A percentile compares a stretch with the other conserved stretches of the same genome.
phyloP scores from a whole-genome alignment of 768 basidiomycete species.

The Stropharia rugosoannulata region DNA sequence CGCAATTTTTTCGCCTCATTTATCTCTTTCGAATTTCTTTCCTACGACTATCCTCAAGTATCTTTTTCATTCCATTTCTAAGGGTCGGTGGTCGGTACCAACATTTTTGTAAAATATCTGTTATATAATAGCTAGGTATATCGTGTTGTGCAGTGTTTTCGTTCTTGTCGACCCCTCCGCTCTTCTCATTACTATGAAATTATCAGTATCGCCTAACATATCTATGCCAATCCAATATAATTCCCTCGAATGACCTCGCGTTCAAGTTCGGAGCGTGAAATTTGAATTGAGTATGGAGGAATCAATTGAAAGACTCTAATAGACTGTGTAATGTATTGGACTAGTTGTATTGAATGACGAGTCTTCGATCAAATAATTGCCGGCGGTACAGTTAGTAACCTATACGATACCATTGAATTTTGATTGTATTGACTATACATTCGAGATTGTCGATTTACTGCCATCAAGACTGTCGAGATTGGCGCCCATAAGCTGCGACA shows the following conservation, averaged over 20 bases:
- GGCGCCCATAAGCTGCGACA: background rate
- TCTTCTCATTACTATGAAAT: constrained; percentile 4
- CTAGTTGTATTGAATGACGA: constrained; percentile 16
- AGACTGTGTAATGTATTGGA: constrained; percentile 3
- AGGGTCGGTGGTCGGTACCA: constrained; percentile 4
- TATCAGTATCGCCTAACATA: background rate
- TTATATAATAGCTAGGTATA: constrained; percentile 7
- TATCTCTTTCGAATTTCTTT: too few species aligned
- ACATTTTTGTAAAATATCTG: constrained; percentile 2
- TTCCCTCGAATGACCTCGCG: background rate
- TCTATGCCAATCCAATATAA: constrained; percentile 13
- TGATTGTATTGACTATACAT: constrained; percentile 5
- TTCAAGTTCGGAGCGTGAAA: constrained; percentile 2
- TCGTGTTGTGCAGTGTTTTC: constrained; percentile 2
- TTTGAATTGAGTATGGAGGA: constrained; percentile 18
- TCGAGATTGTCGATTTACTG: constrained; percentile 5
- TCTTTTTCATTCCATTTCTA: constrained; percentile 1
- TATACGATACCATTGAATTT: constrained; percentile 8
- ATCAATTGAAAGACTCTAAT: constrained; percentile 15
- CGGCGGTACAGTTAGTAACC: constrained; percentile 17
- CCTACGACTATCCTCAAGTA: background rate
- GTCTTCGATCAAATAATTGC: constrained; percentile 21
- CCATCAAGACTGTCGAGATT: background rate
- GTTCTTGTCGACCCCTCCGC: background rate
- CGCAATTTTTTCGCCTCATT: too few species aligned